Conservation (phyloP, 208 protist species). For the Crithidia brevicula region DNA sequence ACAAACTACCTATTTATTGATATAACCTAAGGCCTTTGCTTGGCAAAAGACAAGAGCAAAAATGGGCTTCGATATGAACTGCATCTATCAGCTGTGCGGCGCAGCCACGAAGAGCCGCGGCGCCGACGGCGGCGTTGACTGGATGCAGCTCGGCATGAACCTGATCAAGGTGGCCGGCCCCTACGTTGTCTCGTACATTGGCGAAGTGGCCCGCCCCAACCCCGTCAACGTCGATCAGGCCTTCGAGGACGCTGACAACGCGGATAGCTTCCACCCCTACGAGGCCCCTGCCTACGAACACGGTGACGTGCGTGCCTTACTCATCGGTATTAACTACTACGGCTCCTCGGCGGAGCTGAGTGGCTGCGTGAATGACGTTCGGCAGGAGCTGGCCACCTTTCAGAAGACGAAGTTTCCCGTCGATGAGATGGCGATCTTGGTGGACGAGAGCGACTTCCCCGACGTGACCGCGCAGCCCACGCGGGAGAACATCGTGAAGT, state of each 20-base stretch:
- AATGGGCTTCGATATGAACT: slow-evolving; percentile 50
- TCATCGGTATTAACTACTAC: slow-evolving; percentile 87
- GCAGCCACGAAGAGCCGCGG: slow-evolving; percentile 23
- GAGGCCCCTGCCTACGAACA: slow-evolving; percentile 35
- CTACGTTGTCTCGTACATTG: slow-evolving; percentile 65
- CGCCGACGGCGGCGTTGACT: slow-evolving; percentile 33
- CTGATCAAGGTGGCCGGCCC: slow-evolving; percentile 42
- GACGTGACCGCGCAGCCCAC: slow-evolving; percentile 49
- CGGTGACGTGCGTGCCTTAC: slow-evolving; percentile 51
- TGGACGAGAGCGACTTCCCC: slow-evolving; percentile 63
- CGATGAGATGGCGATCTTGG: slow-evolving; percentile 64
- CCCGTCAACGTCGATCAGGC: slow-evolving; percentile 47
- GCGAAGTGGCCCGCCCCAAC: slow-evolving; percentile 37
- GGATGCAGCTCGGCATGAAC: slow-evolving; percentile 40
- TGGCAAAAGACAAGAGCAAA: neutral
- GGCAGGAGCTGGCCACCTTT: slow-evolving; percentile 57
- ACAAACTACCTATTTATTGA: too few species aligned
- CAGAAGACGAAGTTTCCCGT: slow-evolving; percentile 58
- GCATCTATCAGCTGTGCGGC: slow-evolving; percentile 36
- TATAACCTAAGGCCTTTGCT: neutral
- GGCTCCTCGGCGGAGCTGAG: slow-evolving; percentile 56
- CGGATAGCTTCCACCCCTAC: slow-evolving; percentile 49
- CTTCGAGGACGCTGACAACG: slow-evolving; percentile 44
- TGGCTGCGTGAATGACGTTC: slow-evolving; percentile 80
- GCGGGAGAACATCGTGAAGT: slow-evolving; percentile 66